These are phyloP conservation scores for Acer negundo DNA, from an alignment of 345 rosid species.

Conservation along the genomic window DNA sequence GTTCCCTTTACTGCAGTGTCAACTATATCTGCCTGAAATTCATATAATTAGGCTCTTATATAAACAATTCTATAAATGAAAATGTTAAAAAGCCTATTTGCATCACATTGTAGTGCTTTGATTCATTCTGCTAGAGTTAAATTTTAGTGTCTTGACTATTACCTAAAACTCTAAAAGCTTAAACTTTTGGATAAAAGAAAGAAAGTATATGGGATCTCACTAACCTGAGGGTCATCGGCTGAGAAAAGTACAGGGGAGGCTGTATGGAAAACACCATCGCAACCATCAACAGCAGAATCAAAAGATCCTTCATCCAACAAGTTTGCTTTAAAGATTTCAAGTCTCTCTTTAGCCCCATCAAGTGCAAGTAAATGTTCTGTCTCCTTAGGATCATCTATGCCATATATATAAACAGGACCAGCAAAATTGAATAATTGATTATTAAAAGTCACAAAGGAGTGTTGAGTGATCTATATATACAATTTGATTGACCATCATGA, in stretches of 20 bases:
- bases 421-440: too few species aligned
- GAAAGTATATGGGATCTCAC: too few species aligned
- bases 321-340: slow-evolving; percentile 31
- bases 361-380: slow-evolving; percentile 37
- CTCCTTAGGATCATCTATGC: slow-evolving; percentile 35
- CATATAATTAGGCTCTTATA: background rate
- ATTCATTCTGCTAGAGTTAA: too few species aligned
- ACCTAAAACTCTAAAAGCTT: too few species aligned
- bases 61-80: background rate
- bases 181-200: too few species aligned
- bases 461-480: too few species aligned
- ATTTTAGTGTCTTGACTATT: too few species aligned
- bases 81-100: background rate
- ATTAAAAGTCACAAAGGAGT: too few species aligned
- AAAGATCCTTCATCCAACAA: slow-evolving; percentile 38
- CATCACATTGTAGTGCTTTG: too few species aligned
- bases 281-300: slow-evolving; percentile 33
- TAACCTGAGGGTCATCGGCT: slow-evolving; percentile 28
- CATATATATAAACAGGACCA: background rate
- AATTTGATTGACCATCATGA: too few species aligned
- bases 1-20: background rate
- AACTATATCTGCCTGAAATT: background rate
- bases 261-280: slow-evolving; percentile 36
- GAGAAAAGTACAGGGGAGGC: slow-evolving; percentile 33
- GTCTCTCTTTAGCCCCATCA: slow-evolving; percentile 43